These are phyloP conservation scores for Syncephalastrum racemosum DNA, from an alignment of 371 early-diverging fungal species.

Conservation along the genomic window DNA sequence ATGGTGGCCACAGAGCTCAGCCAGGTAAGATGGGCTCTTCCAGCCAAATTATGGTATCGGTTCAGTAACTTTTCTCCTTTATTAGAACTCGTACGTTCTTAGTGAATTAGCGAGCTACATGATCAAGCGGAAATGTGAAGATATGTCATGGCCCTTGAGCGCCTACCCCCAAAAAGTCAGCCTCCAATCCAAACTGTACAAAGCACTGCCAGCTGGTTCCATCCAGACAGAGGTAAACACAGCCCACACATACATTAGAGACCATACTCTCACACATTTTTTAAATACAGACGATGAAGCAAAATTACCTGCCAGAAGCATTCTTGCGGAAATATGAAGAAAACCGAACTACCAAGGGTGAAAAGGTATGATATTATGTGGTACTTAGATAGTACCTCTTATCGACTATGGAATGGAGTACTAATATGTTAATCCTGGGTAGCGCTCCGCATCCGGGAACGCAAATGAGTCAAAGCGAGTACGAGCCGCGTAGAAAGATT, in stretches of 20 bases:
- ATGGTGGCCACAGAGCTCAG: slow-evolving; percentile 40
- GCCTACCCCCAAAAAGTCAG: slow-evolving; percentile 65
- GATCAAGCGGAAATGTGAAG: slow-evolving; percentile 70
- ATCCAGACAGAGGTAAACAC: slow-evolving; percentile 46
- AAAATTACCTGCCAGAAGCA: slow-evolving; percentile 6
- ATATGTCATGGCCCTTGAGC: slow-evolving; percentile 69
- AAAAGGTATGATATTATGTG: too few relatives aligned
- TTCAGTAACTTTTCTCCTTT: neutral
- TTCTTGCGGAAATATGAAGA: slow-evolving; percentile 4
- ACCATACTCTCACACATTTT: neutral
- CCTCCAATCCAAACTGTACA: slow-evolving; percentile 64
- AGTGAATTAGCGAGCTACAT: slow-evolving; percentile 81
- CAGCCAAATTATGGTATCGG: neutral
- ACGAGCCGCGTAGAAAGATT: too few relatives aligned
- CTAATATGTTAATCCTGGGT: too few relatives aligned
- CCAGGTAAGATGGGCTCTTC: slow-evolving; percentile 39
- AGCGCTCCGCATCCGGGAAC: too few relatives aligned
- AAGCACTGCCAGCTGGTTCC: slow-evolving; percentile 30
- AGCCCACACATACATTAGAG: neutral
- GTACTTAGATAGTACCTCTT: too few relatives aligned
- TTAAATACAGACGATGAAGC: slow-evolving; percentile 6
- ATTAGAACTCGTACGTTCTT: slow-evolving; percentile 74
- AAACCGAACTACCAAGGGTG: neutral
- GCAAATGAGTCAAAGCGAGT: too few relatives aligned
- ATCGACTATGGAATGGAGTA: too few relatives aligned